phyloP scores from a whole-genome alignment of 371 early-diverging fungal species.

The Amoeboaphelidium occidentale region DNA sequence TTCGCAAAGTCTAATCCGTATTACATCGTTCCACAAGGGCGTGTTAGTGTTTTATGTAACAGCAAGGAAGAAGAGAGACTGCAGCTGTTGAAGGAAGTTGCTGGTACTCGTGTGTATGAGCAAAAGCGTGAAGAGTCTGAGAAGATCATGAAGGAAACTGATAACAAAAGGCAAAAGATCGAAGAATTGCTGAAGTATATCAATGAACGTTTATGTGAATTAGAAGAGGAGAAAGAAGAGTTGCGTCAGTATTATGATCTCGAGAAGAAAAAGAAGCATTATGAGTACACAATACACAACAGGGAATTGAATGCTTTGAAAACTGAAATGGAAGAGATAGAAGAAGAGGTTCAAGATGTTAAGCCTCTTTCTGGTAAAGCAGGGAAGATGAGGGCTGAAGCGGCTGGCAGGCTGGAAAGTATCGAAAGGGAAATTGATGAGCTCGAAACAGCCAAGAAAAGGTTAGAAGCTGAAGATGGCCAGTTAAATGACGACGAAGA shows the following conservation, averaged over 20 bases:
- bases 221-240: slow-evolving; percentile 84
- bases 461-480: slow-evolving; percentile 8
- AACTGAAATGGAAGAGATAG: slow-evolving; percentile 18
- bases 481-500: slow-evolving; percentile 14
- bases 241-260: slow-evolving; percentile 54
- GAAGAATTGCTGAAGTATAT: slow-evolving; percentile 63
- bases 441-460: slow-evolving; percentile 3
- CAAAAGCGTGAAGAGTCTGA: slow-evolving; percentile 64
- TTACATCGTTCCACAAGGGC: slow-evolving; percentile 98
- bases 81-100: slow-evolving; percentile 84
- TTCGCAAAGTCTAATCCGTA: slow-evolving; percentile 95
- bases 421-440: neutral
- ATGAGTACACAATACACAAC: slow-evolving; percentile 76
- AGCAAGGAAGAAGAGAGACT: slow-evolving; percentile 77
- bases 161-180: slow-evolving; percentile 68
- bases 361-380: neutral
- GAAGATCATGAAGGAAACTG: slow-evolving; percentile 79
- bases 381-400: neutral
- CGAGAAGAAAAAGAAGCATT: slow-evolving; percentile 57
- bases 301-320: slow-evolving; percentile 59
- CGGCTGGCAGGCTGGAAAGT: neutral
- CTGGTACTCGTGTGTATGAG: slow-evolving; percentile 96
- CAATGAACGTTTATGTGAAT: slow-evolving; percentile 59
- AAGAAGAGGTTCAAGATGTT: neutral
- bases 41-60: slow-evolving; percentile 33